Conservation (phyloP, 2,329 filamentous ascomycete species). For the Epichloe gansuensis region DNA sequence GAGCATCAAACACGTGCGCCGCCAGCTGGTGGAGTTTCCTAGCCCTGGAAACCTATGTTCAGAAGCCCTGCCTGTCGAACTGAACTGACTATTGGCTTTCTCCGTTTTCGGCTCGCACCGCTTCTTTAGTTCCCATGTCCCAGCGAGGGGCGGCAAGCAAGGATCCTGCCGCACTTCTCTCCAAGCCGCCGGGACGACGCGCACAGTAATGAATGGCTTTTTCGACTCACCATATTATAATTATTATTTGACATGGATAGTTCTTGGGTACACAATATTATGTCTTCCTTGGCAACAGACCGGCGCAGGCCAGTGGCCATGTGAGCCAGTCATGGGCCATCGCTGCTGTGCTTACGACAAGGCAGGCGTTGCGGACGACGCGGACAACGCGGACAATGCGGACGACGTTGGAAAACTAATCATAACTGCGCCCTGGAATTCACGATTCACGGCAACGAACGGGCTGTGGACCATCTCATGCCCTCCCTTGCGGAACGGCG, state of each 20-base stretch:
- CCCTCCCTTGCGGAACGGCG: not conserved
- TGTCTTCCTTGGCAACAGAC: not conserved
- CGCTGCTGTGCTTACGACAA: not conserved
- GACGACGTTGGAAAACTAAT: too few relatives aligned
- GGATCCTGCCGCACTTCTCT: conserved; percentile 12
- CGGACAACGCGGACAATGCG: not conserved
- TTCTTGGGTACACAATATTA: not conserved
- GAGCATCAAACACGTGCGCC: conserved; percentile 23
- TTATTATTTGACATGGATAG: too few relatives aligned
- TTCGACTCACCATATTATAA: not conserved
- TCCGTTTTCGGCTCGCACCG: conserved; percentile 26
- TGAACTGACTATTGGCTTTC: conserved; percentile 1
- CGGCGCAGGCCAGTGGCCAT: too few relatives aligned
- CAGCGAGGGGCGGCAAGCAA: conserved; percentile 11
- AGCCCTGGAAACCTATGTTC: not conserved
- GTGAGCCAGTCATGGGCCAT: not conserved
- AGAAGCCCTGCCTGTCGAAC: not conserved
- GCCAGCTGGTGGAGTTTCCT: conserved; percentile 11
- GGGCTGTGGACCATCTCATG: not conserved
- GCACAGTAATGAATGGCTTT: not conserved
- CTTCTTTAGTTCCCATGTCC: conserved; percentile 16
- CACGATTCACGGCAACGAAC: not conserved
- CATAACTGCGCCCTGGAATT: not conserved
- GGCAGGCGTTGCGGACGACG: not conserved
- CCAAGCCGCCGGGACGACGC: conserved; percentile 10